Conservation (phyloP, 306 rosid genomes). For the Psophocarpus tetragonolobus region DNA sequence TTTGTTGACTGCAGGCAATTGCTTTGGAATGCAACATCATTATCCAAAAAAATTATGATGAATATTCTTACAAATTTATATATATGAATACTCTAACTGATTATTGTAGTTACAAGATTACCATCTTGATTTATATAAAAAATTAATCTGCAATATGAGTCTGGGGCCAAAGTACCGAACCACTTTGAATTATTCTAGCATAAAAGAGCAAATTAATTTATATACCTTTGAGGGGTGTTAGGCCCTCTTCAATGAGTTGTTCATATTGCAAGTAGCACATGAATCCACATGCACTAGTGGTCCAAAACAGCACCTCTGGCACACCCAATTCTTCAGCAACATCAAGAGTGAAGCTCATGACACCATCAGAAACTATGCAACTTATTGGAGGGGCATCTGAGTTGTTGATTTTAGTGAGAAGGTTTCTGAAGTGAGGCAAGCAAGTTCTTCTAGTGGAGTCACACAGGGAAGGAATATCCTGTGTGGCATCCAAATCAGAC, state of each 20-base stretch:
- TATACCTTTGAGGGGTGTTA: conserved; percentile 9
- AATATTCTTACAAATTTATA: too few relatives aligned
- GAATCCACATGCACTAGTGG: conserved; percentile 55
- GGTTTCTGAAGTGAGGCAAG: conserved; percentile 41
- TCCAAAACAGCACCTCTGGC: conserved; percentile 47
- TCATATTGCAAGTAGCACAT: conserved; percentile 41
- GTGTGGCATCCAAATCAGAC: conserved; percentile 45
- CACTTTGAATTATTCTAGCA: too few relatives aligned
- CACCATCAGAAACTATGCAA: conserved; percentile 50
- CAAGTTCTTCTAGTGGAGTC: conserved; percentile 32
- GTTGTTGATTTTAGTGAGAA: conserved; percentile 41
- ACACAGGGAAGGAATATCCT: conserved; percentile 43
- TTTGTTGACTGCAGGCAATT: too few relatives aligned
- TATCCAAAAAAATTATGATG: too few relatives aligned
- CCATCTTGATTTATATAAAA: too few relatives aligned
- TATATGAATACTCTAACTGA: too few relatives aligned
- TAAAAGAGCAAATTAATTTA: too few relatives aligned
- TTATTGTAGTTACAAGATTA: too few relatives aligned
- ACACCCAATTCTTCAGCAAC: conserved; percentile 46
- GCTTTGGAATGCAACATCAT: too few relatives aligned
- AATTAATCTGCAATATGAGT: too few relatives aligned
- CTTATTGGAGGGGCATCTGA: conserved; percentile 38
- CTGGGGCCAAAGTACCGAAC: too few relatives aligned
- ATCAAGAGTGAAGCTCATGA: conserved; percentile 45
- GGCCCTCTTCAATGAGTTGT: conserved; percentile 26